Conservation (phyloP, 1,284 basidiomycete species). For the Ustilago hordei region DNA sequence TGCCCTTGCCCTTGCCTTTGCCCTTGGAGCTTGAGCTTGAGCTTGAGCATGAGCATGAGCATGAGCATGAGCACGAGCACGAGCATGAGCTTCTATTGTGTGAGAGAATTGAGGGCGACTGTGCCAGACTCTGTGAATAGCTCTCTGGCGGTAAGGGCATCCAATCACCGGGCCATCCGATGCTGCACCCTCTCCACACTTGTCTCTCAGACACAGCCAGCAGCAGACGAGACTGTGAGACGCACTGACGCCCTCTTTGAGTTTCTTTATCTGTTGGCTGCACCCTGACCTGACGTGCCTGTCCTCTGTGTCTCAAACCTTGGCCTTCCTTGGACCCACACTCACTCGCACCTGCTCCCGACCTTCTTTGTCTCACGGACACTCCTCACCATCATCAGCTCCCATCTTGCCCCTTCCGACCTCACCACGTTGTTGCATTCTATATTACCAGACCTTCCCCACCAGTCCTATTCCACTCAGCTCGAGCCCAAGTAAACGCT, state of each 20-base stretch:
- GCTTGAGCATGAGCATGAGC: neutral
- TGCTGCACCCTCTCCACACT: neutral
- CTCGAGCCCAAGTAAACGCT: neutral
- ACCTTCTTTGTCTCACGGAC: neutral
- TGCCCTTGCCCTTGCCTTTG: neutral
- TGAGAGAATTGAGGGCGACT: neutral
- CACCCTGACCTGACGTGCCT: neutral
- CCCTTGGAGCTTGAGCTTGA: neutral
- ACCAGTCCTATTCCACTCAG: neutral
- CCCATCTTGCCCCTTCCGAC: neutral
- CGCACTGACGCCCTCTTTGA: neutral
- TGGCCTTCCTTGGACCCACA: neutral
- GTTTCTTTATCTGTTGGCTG: neutral
- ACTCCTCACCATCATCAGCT: neutral
- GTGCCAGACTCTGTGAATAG: neutral
- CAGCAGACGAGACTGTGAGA: neutral
- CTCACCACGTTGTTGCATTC: neutral
- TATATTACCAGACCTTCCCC: neutral
- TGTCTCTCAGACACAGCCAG: slow-evolving; percentile 2
- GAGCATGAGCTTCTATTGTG: too few species aligned
- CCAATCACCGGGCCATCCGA: slow-evolving; percentile 2
- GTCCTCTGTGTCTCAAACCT: neutral
- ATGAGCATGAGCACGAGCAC: too few species aligned
- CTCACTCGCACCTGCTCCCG: neutral
- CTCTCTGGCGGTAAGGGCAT: neutral